phyloP scores from a whole-genome alignment of 441 rosid species.

The Hypseocharis bilobata region DNA sequence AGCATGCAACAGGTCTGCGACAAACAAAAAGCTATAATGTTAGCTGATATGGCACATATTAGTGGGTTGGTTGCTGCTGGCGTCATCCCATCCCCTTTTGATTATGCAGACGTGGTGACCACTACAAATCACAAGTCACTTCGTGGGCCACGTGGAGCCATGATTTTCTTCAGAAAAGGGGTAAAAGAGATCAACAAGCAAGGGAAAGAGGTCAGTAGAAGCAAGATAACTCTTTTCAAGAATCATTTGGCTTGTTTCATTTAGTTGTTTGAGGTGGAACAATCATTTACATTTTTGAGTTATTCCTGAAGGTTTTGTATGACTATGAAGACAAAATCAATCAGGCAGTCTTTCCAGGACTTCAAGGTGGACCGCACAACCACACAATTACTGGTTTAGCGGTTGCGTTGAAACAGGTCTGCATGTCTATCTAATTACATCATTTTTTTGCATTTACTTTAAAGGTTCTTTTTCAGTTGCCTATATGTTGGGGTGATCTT shows the following conservation, averaged over 20 bases:
- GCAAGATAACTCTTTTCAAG: neutral
- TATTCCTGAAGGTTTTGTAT: conserved; percentile 26
- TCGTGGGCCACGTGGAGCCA: conserved; percentile 31
- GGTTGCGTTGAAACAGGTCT: conserved; percentile 23
- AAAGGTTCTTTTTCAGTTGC: neutral
- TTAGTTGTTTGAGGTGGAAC: conserved; percentile 7
- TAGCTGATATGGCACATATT: conserved; percentile 30
- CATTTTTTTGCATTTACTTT: neutral
- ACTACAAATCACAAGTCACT: conserved; percentile 29
- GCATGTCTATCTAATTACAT: neutral
- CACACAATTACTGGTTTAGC: conserved; percentile 25
- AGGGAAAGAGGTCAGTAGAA: conserved; percentile 22
- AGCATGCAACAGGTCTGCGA: conserved; percentile 20
- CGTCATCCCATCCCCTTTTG: conserved; percentile 28
- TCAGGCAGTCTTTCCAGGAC: conserved; percentile 28
- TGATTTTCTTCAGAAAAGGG: conserved; percentile 28
- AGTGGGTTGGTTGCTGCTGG: conserved; percentile 28
- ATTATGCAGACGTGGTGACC: conserved; percentile 27
- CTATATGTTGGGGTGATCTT: neutral
- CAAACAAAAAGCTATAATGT: conserved; percentile 26
- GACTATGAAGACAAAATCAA: conserved; percentile 28
- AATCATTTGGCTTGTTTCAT: neutral
- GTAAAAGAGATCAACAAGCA: conserved; percentile 26
- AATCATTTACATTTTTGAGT: conserved; percentile 12
- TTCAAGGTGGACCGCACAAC: conserved; percentile 31